These are phyloP conservation scores for Trichoderma atroviride DNA, from an alignment of 2,329 filamentous ascomycete species.

Conservation along the genomic window DNA sequence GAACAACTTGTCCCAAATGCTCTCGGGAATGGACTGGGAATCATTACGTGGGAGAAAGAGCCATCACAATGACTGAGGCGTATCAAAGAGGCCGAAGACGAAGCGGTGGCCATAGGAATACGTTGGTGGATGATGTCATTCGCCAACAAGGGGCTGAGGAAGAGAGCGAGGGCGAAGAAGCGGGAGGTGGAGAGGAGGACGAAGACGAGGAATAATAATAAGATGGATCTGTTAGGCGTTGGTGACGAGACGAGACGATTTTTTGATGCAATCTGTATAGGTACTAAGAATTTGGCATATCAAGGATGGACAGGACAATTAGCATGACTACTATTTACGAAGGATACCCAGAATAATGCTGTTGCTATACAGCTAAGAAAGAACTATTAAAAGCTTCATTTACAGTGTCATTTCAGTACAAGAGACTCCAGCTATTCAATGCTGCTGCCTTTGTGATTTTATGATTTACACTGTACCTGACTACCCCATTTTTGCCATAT, in stretches of 20 bases:
- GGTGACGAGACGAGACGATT: background rate
- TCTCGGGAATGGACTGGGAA: slow-evolving; percentile 52
- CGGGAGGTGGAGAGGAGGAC: background rate
- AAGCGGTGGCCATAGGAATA: slow-evolving; percentile 39
- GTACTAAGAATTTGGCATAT: background rate
- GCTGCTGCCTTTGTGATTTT: background rate
- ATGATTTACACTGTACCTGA: background rate
- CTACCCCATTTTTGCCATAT: background rate
- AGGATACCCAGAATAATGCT: slow-evolving; percentile 13
- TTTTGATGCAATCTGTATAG: background rate
- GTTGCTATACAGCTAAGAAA: background rate
- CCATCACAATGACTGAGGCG: slow-evolving; percentile 57
- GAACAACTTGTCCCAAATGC: slow-evolving; percentile 67
- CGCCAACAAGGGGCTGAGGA: slow-evolving; percentile 37
- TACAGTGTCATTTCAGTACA: background rate
- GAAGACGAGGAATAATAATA: background rate
- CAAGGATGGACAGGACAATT: background rate
- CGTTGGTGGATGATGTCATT: slow-evolving; percentile 42
- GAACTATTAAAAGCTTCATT: background rate
- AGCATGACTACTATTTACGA: background rate
- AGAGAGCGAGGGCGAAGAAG: slow-evolving; percentile 30
- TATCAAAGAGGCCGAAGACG: slow-evolving; percentile 49
- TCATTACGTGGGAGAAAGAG: slow-evolving; percentile 58
- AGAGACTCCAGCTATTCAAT: background rate
- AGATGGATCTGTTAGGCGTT: background rate